These are phyloP conservation scores for Annulohypoxylon truncatum DNA, from an alignment of 2,329 filamentous ascomycete species.

Conservation along the genomic window DNA sequence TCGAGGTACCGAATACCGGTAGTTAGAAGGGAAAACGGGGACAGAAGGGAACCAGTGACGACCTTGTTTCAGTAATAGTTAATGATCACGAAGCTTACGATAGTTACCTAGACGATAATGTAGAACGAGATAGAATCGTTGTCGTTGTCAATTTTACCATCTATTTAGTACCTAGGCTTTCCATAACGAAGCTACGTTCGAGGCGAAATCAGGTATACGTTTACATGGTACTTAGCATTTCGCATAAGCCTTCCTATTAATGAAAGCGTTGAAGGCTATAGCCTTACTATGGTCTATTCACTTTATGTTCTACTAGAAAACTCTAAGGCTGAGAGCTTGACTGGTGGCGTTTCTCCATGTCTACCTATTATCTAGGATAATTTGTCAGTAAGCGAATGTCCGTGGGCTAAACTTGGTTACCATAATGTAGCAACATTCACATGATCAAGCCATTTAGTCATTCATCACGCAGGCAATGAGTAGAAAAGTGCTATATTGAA, in stretches of 20 bases:
- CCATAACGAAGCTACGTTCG: not conserved
- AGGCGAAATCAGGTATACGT: not conserved
- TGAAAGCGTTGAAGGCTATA: too few relatives aligned
- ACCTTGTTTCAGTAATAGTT: conserved; percentile 27
- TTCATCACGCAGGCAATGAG: not conserved
- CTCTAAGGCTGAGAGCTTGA: not conserved
- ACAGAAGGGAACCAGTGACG: not conserved
- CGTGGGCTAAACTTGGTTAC: not conserved
- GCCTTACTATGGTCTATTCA: too few relatives aligned
- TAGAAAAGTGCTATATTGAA: not conserved
- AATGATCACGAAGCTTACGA: conserved; percentile 50
- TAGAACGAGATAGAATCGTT: conserved; percentile 48
- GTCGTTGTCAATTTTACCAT: conserved; percentile 34
- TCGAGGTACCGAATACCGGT: not conserved
- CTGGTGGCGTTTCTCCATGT: not conserved
- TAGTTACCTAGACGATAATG: conserved; percentile 47
- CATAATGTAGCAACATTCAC: not conserved
- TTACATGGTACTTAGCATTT: not conserved
- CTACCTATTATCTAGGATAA: too few relatives aligned
- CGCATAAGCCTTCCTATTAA: not conserved
- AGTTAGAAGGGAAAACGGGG: not conserved
- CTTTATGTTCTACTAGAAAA: not conserved
- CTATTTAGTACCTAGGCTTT: not conserved
- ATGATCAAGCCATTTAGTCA: not conserved
- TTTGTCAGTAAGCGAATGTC: too few relatives aligned